A percentile compares a stretch with the other conserved stretches of the same genome.
These are phyloP conservation scores for Sphaerostilbella broomeana DNA, from an alignment of 2,329 filamentous ascomycete species.

Conservation along the genomic window DNA sequence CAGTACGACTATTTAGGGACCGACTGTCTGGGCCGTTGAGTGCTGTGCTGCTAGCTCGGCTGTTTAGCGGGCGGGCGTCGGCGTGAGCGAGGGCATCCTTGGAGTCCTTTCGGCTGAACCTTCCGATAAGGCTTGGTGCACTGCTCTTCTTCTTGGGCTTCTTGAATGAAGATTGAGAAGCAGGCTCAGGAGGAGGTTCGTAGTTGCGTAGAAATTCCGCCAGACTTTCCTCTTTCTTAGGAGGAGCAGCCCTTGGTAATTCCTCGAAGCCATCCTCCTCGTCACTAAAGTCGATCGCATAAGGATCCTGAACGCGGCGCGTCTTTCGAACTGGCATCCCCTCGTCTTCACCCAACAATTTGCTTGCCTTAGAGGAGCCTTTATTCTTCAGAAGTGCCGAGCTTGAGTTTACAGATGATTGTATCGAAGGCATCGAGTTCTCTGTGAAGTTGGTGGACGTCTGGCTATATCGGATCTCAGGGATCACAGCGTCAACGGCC, in stretches of 20 bases:
- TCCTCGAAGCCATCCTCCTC: conserved; percentile 48
- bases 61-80: conserved; percentile 32
- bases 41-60: conserved; percentile 28
- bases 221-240: conserved; percentile 57
- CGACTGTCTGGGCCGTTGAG: conserved; percentile 1
- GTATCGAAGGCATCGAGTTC: conserved; percentile 47
- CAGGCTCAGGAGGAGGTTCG: conserved; percentile 53
- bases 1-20: conserved; percentile 15
- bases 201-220: conserved; percentile 68
- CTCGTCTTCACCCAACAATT: conserved; percentile 43
- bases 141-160: conserved; percentile 58
- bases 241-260: conserved; percentile 32
- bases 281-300: conserved; percentile 82
- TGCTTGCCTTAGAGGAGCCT: conserved; percentile 24
- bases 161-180: conserved; percentile 27
- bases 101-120: conserved; percentile 39
- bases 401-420: conserved; percentile 67
- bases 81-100: conserved; percentile 23
- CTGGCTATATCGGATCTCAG: conserved; percentile 50
- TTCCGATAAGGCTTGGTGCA: conserved; percentile 54
- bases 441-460: conserved; percentile 53
- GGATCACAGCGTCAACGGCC: conserved; percentile 51
- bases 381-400: conserved; percentile 57
- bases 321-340: conserved; percentile 66
- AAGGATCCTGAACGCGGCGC: conserved; percentile 76